These are phyloP conservation scores for Penicillium paradoxum DNA, from an alignment of 495 filamentous ascomycete species.

Conservation along the genomic window DNA sequence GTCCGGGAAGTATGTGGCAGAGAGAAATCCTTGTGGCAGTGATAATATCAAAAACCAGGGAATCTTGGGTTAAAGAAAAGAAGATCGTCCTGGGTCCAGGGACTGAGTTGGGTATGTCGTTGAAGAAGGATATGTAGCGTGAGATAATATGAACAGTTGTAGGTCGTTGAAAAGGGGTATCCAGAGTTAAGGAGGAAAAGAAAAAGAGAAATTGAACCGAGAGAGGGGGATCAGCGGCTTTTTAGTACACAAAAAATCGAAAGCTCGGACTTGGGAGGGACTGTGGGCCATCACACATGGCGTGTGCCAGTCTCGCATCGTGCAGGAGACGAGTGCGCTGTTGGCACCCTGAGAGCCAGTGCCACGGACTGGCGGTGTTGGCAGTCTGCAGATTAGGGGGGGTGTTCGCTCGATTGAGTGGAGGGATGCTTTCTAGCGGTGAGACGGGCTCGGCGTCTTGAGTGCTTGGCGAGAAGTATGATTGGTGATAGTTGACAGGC, in stretches of 20 bases:
- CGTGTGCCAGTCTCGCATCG: slow-evolving; percentile 31
- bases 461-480: slow-evolving; percentile 18
- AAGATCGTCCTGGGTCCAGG: slow-evolving; percentile 34
- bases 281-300: slow-evolving; percentile 25
- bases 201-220: slow-evolving; percentile 14
- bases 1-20: slow-evolving; percentile 30
- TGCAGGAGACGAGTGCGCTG: slow-evolving; percentile 28
- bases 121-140: slow-evolving; percentile 2
- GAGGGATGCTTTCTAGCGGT: slow-evolving; percentile 25
- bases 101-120: slow-evolving; percentile 9
- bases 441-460: slow-evolving; percentile 23
- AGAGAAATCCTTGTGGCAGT: slow-evolving; percentile 23
- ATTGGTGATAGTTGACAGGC: slow-evolving; percentile 18
- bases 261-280: slow-evolving; percentile 13
- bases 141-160: slow-evolving; percentile 1
- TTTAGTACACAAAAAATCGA: slow-evolving; percentile 19
- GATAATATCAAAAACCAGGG: slow-evolving; percentile 22
- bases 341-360: slow-evolving; percentile 24
- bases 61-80: slow-evolving; percentile 3
- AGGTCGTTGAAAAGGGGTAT: slow-evolving; percentile 16
- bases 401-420: slow-evolving; percentile 15
- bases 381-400: slow-evolving; percentile 18
- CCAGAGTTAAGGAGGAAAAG: slow-evolving; percentile 20
- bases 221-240: slow-evolving; percentile 26
- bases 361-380: slow-evolving; percentile 29